A percentile compares a stretch with the other conserved stretches of the same genome.
Conservation (phyloP, 2,329 filamentous ascomycete species). For the Colletotrichum gloeosporioides region DNA sequence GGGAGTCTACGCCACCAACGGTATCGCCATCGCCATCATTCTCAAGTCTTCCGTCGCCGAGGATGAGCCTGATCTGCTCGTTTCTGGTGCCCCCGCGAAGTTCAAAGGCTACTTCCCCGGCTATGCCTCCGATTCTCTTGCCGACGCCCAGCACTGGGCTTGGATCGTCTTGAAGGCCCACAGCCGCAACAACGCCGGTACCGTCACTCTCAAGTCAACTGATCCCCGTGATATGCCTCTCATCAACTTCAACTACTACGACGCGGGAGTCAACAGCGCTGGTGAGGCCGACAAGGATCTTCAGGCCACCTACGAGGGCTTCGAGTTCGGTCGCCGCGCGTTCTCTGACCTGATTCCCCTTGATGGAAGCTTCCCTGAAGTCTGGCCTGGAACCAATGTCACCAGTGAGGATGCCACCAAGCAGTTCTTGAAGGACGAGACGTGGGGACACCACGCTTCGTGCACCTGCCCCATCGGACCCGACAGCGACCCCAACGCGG, state of each 20-base stretch:
- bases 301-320: conserved; percentile 27
- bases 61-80: conserved; percentile 56
- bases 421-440: conserved; percentile 8
- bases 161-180: conserved; percentile 57
- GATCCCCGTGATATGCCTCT: conserved; percentile 68
- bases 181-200: conserved; percentile 62
- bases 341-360: conserved; percentile 9
- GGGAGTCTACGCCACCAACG: conserved; percentile 48
- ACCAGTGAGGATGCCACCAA: background rate
- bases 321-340: conserved; percentile 46
- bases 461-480: conserved; percentile 63
- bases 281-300: conserved; percentile 39
- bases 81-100: conserved; percentile 58
- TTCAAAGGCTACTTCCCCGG: conserved; percentile 63
- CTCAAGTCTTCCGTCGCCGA: conserved; percentile 38
- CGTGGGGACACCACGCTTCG: conserved; percentile 62
- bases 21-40: conserved; percentile 55
- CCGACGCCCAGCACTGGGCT: conserved; percentile 45
- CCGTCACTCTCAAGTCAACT: conserved; percentile 63
- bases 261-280: conserved; percentile 50
- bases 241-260: conserved; percentile 66
- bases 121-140: conserved; percentile 50
- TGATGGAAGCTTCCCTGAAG: background rate
- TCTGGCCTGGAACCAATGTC: background rate
- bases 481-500: conserved; percentile 59